phyloP scores from a whole-genome alignment of 176 grass and related monocot genomes.

The Lolium rigidum region DNA sequence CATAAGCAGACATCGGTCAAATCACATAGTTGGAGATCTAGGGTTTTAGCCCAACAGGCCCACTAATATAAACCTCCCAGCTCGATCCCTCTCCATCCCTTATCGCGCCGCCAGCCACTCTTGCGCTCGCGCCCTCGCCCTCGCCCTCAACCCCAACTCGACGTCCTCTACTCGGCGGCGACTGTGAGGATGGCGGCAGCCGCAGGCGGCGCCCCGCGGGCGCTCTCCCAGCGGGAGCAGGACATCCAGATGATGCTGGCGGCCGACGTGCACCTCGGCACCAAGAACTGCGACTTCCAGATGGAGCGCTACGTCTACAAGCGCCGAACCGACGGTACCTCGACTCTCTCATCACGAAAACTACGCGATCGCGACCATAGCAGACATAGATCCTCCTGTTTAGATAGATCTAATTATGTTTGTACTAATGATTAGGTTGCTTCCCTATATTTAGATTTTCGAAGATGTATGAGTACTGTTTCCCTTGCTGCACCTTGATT shows the following conservation, averaged over 20 bases:
- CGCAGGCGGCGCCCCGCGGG: slow-evolving; percentile 35
- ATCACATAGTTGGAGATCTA: background rate
- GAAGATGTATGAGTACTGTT: background rate
- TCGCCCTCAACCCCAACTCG: background rate
- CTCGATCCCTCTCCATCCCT: background rate
- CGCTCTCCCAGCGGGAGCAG: slow-evolving; percentile 67
- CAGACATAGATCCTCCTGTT: background rate
- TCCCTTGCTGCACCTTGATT: background rate
- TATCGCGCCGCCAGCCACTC: slow-evolving; percentile 36
- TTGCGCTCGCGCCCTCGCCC: background rate
- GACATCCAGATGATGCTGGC: slow-evolving; percentile 92
- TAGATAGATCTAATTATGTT: slow-evolving; percentile 15
- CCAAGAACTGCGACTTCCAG: slow-evolving; percentile 99
- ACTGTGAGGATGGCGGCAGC: slow-evolving; percentile 25
- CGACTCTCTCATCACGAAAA: background rate
- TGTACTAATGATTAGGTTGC: background rate
- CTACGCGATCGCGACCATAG: background rate
- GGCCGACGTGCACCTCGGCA: slow-evolving; percentile 88
- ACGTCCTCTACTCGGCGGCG: background rate
- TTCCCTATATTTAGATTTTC: background rate
- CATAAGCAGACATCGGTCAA: too few species aligned
- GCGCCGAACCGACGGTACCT: slow-evolving; percentile 80
- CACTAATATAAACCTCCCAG: slow-evolving; percentile 26
- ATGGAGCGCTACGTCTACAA: slow-evolving; percentile 94
- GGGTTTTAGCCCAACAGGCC: slow-evolving; percentile 49